Evolutionary conservation across 1,284 basidiomycete genomes (phyloP).

Genomic region (Malassezia pachydermatis): DNA sequence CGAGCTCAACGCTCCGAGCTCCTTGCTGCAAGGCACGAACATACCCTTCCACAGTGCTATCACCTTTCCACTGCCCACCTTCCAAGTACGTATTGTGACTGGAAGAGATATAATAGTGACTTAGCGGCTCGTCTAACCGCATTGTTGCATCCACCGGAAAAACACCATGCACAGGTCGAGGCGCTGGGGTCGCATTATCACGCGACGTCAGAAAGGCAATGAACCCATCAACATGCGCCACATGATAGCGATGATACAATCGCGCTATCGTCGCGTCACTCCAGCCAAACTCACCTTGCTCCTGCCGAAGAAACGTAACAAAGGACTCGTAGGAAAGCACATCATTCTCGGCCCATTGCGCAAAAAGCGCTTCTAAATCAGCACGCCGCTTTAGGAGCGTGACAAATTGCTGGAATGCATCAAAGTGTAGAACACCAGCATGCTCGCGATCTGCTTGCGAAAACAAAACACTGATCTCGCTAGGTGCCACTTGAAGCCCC

Average conservation of each 20-base stretch:
- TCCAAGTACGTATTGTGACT: conserved; percentile 97
- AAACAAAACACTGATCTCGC: conserved; percentile 61
- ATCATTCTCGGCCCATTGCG: background rate
- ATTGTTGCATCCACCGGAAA: background rate
- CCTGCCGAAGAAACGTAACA: conserved; percentile 21
- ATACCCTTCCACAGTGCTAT: conserved; percentile 89
- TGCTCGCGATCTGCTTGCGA: conserved; percentile 63
- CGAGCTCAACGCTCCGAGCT: conserved; percentile 74
- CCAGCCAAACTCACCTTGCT: conserved; percentile 24
- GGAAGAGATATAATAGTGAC: conserved; percentile 82
- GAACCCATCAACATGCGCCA: conserved; percentile 34
- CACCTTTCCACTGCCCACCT: conserved; percentile 83
- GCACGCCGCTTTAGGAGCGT: conserved; percentile 70
- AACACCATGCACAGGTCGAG: background rate
- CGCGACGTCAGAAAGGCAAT: conserved; percentile 34
- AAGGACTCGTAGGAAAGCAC: background rate
- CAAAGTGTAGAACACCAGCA: conserved; percentile 66
- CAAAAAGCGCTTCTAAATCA: conserved; percentile 59
- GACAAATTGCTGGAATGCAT: conserved; percentile 74
- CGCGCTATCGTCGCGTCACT: background rate
- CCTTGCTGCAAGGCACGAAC: conserved; percentile 81
- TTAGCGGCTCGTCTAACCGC: conserved; percentile 64
- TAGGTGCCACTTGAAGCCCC: conserved; percentile 60
- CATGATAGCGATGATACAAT: conserved; percentile 12
- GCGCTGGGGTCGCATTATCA: conserved; percentile 29